phyloP scores from a whole-genome alignment of 1,284 basidiomycete species.

The Cutaneotrichosporon sp. region DNA sequence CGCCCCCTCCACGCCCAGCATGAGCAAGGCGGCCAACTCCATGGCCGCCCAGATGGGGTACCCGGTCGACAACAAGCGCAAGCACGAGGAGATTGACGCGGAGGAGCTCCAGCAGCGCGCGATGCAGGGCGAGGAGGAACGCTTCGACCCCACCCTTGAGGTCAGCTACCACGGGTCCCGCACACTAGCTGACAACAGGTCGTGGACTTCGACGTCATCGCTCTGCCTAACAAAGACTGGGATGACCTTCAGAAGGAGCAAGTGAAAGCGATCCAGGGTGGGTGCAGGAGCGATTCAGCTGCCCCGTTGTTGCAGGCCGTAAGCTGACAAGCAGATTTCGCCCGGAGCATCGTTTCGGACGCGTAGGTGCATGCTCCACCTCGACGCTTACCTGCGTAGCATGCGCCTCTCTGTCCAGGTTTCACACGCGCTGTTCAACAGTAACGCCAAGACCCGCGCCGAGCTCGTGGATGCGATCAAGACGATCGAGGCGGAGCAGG shows the following conservation, averaged over 20 bases:
- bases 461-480: conserved; percentile 22
- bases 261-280: conserved; percentile 22
- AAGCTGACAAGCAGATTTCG: conserved; percentile 6
- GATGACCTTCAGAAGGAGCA: conserved; percentile 25
- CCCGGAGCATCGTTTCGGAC: background rate
- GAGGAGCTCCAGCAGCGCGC: background rate
- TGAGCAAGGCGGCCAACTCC: background rate
- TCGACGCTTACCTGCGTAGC: background rate
- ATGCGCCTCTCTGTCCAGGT: conserved; percentile 15
- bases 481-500: conserved; percentile 26
- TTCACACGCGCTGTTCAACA: conserved; percentile 17
- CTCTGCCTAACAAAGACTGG: conserved; percentile 27
- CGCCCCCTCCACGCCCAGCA: too few species aligned
- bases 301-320: too few species aligned
- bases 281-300: too few species aligned
- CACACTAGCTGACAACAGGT: conserved; percentile 16
- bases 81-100: background rate
- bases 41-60: background rate
- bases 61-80: background rate
- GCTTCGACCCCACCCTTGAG: conserved; percentile 22
- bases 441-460: conserved; percentile 10
- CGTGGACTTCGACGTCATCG: conserved; percentile 15
- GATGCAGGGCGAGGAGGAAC: background rate
- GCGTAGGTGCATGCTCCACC: background rate
- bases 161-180: conserved; percentile 16